Evolutionary conservation across 306 rosid genomes (phyloP).

Genomic region (Dicorynia guianensis): DNA sequence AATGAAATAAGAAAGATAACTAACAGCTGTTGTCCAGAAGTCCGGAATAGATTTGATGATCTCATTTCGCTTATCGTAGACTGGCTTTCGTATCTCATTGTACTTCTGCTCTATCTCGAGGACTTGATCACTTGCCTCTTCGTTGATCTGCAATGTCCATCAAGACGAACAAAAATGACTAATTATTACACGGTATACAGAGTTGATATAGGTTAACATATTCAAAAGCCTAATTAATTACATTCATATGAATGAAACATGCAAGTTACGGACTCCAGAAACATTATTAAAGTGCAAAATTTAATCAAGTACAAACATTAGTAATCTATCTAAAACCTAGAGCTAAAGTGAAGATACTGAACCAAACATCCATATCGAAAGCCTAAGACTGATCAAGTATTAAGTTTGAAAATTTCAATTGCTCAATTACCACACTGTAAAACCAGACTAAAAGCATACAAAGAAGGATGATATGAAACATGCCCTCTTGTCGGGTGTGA

Average conservation of each 20-base stretch:
- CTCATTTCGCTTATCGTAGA: constrained; percentile 80
- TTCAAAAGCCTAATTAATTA: background rate
- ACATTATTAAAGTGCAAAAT: background rate
- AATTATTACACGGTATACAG: constrained; percentile 9
- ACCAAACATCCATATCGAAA: background rate
- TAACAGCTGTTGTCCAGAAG: constrained; percentile 92
- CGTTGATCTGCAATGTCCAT: constrained; percentile 68
- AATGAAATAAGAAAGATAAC: constrained; percentile 37
- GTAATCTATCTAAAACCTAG: background rate
- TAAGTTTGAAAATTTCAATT: background rate
- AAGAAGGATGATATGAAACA: background rate
- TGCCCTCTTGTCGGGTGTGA: background rate
- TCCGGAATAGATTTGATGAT: constrained; percentile 84
- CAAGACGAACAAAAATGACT: constrained; percentile 4
- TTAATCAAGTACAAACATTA: background rate
- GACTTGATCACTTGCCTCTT: constrained; percentile 90
- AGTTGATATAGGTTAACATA: background rate
- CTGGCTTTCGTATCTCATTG: constrained; percentile 82
- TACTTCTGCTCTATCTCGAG: constrained; percentile 91
- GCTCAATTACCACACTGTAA: background rate
- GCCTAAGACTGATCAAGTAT: background rate
- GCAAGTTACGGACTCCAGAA: background rate
- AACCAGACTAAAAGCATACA: background rate
- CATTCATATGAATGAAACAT: background rate
- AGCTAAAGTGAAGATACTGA: background rate